Evolutionary conservation across 2,329 filamentous ascomycete genomes (phyloP).

Genomic region (Ascocoryne sarcoides): DNA sequence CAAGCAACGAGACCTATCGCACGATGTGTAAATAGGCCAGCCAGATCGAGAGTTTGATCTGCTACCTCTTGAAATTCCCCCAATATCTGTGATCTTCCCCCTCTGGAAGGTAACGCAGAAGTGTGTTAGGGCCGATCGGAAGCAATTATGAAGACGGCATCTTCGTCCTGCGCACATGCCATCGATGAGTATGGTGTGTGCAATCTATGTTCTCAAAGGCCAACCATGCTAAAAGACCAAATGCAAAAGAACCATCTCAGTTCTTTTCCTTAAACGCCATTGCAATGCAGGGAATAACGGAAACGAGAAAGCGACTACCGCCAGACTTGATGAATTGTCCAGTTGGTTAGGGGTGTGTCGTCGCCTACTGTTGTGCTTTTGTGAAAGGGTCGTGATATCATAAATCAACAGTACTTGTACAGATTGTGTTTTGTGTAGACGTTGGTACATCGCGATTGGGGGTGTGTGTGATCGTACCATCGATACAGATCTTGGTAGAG

Average conservation of each 20-base stretch:
- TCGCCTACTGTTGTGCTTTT: slow-evolving; percentile 19
- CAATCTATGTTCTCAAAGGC: slow-evolving; percentile 28
- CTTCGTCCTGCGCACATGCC: slow-evolving; percentile 35
- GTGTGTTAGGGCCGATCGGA: no score
- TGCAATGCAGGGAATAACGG: slow-evolving; percentile 27
- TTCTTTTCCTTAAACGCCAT: slow-evolving; percentile 23
- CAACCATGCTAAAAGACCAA: slow-evolving; percentile 26
- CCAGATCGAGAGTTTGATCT: no score
- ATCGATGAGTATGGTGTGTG: slow-evolving; percentile 28
- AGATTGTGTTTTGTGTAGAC: slow-evolving; percentile 19
- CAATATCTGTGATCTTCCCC: no score
- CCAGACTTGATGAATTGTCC: slow-evolving; percentile 17
- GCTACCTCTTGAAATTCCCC: no score
- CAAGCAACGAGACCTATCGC: no score
- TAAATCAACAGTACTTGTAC: slow-evolving; percentile 27
- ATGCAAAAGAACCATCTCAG: slow-evolving; percentile 20
- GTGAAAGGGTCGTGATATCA: slow-evolving; percentile 26
- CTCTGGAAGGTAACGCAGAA: no score
- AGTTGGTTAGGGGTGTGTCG: slow-evolving; percentile 9
- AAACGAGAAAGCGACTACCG: slow-evolving; percentile 18
- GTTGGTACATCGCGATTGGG: slow-evolving; percentile 24
- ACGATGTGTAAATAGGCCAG: no score
- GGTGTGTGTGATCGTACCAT: slow-evolving; percentile 24
- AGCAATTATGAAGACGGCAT: slow-evolving; percentile 35
- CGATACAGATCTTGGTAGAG: slow-evolving; percentile 20